phyloP scores from a whole-genome alignment of 129 eudicot species.

The Ambrosia trifida region DNA sequence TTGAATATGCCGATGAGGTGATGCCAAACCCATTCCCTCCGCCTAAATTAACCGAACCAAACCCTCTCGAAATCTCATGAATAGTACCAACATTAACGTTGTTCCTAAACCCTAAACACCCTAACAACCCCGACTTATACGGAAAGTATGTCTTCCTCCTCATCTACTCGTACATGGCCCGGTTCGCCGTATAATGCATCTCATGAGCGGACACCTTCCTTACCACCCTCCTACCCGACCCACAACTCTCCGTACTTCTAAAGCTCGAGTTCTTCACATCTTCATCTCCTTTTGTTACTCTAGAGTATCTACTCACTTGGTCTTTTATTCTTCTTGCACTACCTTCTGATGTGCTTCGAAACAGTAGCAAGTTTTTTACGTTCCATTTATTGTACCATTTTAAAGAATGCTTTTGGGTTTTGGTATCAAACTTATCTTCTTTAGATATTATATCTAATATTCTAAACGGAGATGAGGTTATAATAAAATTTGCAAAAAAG shows the following conservation, averaged over 20 bases:
- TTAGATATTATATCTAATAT: slow-evolving; percentile 33
- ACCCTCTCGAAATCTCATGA: slow-evolving; percentile 37
- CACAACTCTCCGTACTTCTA: slow-evolving; percentile 22
- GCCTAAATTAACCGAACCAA: slow-evolving; percentile 16
- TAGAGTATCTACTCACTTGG: slow-evolving; percentile 30
- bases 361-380: slow-evolving; percentile 46
- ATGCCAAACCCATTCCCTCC: background rate
- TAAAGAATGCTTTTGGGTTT: slow-evolving; percentile 8
- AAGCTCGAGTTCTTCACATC: slow-evolving; percentile 27
- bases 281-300: slow-evolving; percentile 21
- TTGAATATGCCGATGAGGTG: too few species aligned
- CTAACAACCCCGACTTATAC: slow-evolving; percentile 67
- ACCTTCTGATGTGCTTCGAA: slow-evolving; percentile 54
- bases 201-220: slow-evolving; percentile 57
- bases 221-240: slow-evolving; percentile 29
- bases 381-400: slow-evolving; percentile 41
- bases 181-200: slow-evolving; percentile 62
- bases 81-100: slow-evolving; percentile 21
- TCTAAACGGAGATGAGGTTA: too few species aligned
- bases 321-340: slow-evolving; percentile 41
- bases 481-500: too few species aligned
- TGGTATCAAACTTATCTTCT: background rate
- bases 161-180: slow-evolving; percentile 84
- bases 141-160: slow-evolving; percentile 76
- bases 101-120: slow-evolving; percentile 57